Evolutionary conservation across 768 basidiomycete genomes (phyloP).

Genomic region (Amanita fuliginea): DNA sequence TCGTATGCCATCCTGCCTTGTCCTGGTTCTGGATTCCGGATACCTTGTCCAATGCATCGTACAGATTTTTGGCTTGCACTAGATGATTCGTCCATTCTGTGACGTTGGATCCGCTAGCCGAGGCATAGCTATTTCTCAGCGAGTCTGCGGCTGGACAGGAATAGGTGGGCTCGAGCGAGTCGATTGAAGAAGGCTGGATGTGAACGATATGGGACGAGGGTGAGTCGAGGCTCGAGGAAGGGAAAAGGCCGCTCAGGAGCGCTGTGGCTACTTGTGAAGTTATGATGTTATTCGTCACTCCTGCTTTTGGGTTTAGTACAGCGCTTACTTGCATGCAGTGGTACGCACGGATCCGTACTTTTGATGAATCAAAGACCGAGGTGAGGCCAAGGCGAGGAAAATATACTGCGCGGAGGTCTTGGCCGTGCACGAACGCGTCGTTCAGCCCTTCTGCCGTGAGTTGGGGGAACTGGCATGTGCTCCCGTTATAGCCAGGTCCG

Average conservation of each 20-base stretch:
- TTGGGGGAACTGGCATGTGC: conserved; percentile 41
- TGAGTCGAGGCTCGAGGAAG: conserved; percentile 11
- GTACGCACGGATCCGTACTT: conserved; percentile 26
- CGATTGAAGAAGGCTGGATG: conserved; percentile 28
- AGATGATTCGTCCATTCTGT: conserved; percentile 32
- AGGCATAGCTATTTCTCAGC: conserved; percentile 24
- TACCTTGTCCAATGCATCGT: conserved; percentile 29
- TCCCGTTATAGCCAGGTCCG: conserved; percentile 32
- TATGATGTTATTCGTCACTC: conserved; percentile 42
- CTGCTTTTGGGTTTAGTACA: conserved; percentile 11
- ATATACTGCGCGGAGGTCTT: conserved; percentile 37
- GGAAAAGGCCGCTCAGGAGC: conserved; percentile 34
- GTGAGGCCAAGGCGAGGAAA: conserved; percentile 27
- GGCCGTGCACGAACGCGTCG: conserved; percentile 33
- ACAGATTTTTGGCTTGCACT: conserved; percentile 23
- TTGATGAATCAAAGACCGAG: conserved; percentile 18
- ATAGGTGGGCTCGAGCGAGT: conserved; percentile 38
- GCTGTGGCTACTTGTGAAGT: conserved; percentile 42
- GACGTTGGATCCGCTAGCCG: conserved; percentile 18
- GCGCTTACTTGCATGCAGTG: not conserved
- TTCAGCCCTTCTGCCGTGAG: conserved; percentile 32
- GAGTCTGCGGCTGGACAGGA: conserved; percentile 27
- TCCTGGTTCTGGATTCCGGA: conserved; percentile 29
- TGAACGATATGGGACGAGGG: conserved; percentile 18
- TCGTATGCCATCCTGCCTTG: conserved; percentile 35